A percentile compares a stretch with the other conserved stretches of the same genome.
Conservation (phyloP, 2,329 filamentous ascomycete genomes). For the Fusarium heterosporum region DNA sequence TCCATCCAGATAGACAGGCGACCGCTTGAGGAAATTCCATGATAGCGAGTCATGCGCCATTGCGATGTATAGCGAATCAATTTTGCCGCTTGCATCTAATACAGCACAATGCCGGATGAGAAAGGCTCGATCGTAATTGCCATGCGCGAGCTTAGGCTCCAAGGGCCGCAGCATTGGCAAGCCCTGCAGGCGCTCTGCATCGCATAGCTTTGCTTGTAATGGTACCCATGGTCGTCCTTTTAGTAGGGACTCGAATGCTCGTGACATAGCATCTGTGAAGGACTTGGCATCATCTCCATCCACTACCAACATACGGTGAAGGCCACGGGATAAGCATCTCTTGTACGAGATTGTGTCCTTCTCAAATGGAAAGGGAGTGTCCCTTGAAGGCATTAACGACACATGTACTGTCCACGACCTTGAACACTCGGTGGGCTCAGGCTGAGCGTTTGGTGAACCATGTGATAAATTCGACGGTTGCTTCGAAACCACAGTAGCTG, state of each 20-base stretch:
- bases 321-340: conserved; percentile 68
- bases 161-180: conserved; percentile 70
- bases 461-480: conserved; percentile 16
- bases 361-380: conserved; percentile 70
- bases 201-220: conserved; percentile 68
- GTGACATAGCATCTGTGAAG: conserved; percentile 61
- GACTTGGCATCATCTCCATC: conserved; percentile 61
- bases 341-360: conserved; percentile 72
- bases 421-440: conserved; percentile 33
- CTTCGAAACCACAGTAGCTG: conserved; percentile 12
- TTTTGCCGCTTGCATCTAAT: conserved; percentile 63
- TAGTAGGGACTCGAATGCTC: conserved; percentile 63
- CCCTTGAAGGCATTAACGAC: conserved; percentile 66
- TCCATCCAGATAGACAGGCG: conserved; percentile 62
- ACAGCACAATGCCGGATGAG: conserved; percentile 67
- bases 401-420: conserved; percentile 69
- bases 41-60: conserved; percentile 66
- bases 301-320: conserved; percentile 68
- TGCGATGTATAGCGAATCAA: conserved; percentile 70
- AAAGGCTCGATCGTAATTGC: conserved; percentile 63
- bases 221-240: conserved; percentile 66
- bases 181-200: conserved; percentile 65
- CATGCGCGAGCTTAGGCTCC: conserved; percentile 56
- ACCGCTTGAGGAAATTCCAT: conserved; percentile 64
- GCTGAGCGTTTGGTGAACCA: conserved; percentile 4